Evolutionary conservation across 495 filamentous ascomycete species (phyloP), one percentile per base, ranked within the genome.

Genomic region (Penicillium tannophilum): DNA sequence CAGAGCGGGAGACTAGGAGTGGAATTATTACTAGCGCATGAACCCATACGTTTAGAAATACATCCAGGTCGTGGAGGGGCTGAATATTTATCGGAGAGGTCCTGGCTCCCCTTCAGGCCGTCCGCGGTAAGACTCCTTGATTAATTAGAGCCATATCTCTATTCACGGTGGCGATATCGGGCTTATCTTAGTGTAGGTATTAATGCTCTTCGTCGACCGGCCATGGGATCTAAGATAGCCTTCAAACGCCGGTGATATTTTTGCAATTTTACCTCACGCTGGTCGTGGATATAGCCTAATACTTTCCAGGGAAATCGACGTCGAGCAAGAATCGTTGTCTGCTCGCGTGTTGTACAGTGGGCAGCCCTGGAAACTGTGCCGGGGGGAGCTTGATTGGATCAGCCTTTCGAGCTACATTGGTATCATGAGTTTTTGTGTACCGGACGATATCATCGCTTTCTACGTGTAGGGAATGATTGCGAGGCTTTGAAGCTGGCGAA

Each of bases 1-100:
- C 63, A 74, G 76, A 36, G 76, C 73, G 11, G 76, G 76, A 10
- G 76, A 79, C 46, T 79, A 74, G 76, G 70, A 74, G 51, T 79
- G 72, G 72, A 77, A 79, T 44, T 79, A 76, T 62, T 79, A 72
- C 61, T 79, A 72, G 73, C 70, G 76, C 14, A 52, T 61, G 11
- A 77, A 72, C 44, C 63, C 63, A 8, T 63, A 77, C 50, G 74
- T 66, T 14, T 64, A 52, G 10, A 66, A 65, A 42, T 79, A 79
- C 35, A 77, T 79, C 57, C 70, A 73, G 53, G 60, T 72, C 4
- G 70, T 75, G 6, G 71, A 76, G 52, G 74, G 76, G 6, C 60
- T 23, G 20, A 23, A 1, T 77, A 33, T 79, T 77, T 43, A 74
- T 79, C 31, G 70, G 68, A 0, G 76, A 79, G 55, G 66, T 79